phyloP scores from a whole-genome alignment of 768 basidiomycete species.

The Russula sp. region DNA sequence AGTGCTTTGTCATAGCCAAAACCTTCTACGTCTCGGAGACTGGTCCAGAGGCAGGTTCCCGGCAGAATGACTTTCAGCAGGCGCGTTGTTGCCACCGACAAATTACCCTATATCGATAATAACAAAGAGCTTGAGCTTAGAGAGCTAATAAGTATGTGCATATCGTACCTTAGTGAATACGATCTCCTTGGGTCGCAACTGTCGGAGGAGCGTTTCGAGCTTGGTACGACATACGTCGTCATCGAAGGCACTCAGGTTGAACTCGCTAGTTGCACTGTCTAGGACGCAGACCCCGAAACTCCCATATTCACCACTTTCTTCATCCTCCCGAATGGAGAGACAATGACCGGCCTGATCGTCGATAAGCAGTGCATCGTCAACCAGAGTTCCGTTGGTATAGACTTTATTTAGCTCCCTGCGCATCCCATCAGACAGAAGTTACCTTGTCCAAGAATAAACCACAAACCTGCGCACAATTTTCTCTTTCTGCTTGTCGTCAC shows the following conservation, averaged over 20 bases:
- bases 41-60: conserved; percentile 80
- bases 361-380: conserved; percentile 79
- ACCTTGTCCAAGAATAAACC: background rate
- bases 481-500: conserved; percentile 52
- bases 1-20: conserved; percentile 66
- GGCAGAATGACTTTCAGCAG: conserved; percentile 78
- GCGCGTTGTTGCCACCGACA: conserved; percentile 76
- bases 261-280: conserved; percentile 93
- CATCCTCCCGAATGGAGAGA: conserved; percentile 71
- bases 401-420: conserved; percentile 86
- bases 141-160: background rate
- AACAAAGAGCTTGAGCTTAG: background rate
- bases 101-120: conserved; percentile 55
- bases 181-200: conserved; percentile 87
- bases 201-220: conserved; percentile 88
- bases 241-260: conserved; percentile 81
- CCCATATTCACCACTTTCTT: conserved; percentile 33
- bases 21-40: conserved; percentile 77
- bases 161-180: conserved; percentile 72
- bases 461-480: conserved; percentile 81
- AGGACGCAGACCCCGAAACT: conserved; percentile 85
- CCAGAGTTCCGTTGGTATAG: conserved; percentile 92
- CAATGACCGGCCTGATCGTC: conserved; percentile 97
- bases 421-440: conserved; percentile 7
- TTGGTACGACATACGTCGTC: conserved; percentile 92